Conservation (phyloP, 2,329 filamentous ascomycete genomes). For the Endoconidiophora polonica region DNA sequence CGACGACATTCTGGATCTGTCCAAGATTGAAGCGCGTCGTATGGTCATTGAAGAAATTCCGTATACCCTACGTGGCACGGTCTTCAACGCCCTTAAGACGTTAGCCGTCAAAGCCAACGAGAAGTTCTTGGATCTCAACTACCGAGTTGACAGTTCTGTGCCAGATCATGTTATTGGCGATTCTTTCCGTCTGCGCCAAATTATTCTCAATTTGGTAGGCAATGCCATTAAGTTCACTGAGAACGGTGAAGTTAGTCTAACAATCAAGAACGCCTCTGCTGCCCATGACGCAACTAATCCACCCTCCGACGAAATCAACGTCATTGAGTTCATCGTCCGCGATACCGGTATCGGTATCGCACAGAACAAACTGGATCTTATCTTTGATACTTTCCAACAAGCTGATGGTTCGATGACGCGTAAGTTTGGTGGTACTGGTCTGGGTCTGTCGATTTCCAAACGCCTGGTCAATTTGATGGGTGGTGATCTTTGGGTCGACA, state of each 20-base stretch:
- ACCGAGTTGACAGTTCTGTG: constrained; percentile 82
- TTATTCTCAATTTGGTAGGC: constrained; percentile 91
- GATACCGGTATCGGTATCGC: constrained; percentile 97
- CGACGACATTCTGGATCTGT: constrained; percentile 61
- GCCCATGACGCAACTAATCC: constrained; percentile 34
- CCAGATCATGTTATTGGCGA: constrained; percentile 93
- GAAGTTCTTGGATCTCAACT: constrained; percentile 81
- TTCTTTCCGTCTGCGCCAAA: constrained; percentile 88
- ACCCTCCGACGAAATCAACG: constrained; percentile 43
- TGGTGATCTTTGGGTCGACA: constrained; percentile 90
- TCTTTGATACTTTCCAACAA: constrained; percentile 98
- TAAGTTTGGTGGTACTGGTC: constrained; percentile 86
- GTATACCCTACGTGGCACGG: constrained; percentile 81
- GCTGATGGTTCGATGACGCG: constrained; percentile 92
- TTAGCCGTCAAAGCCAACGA: constrained; percentile 95
- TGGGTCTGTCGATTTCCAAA: constrained; percentile 90
- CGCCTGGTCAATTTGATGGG: constrained; percentile 91
- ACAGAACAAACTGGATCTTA: constrained; percentile 84
- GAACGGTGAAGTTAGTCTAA: constrained; percentile 85
- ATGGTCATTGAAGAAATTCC: constrained; percentile 99
- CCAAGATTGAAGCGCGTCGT: constrained; percentile 80
- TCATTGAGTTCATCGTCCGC: constrained; percentile 87
- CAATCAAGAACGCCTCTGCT: constrained; percentile 40
- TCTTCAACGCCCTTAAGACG: constrained; percentile 95
- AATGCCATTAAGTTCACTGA: constrained; percentile 99